These are phyloP conservation scores for Yarrowia phangngaensis DNA, from an alignment of 805 yeast genomes.

Conservation along the genomic window DNA sequence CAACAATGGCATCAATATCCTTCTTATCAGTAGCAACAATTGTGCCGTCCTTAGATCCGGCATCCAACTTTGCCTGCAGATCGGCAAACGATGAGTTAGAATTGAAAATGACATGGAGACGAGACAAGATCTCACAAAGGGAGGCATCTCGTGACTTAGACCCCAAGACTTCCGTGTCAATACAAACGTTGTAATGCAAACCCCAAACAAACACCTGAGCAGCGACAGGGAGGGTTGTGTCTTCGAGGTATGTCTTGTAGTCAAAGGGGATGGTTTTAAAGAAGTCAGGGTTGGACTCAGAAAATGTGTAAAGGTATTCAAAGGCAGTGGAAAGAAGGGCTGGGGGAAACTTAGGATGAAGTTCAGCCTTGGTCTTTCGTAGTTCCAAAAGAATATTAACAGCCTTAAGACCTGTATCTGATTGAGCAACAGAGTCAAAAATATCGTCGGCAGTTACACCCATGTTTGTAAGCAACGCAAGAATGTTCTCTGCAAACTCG, in stretches of 20 bases:
- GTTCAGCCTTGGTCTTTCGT: conserved; percentile 24
- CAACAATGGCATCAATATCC: conserved; percentile 29
- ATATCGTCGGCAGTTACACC: conserved; percentile 63
- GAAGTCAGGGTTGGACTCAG: conserved; percentile 35
- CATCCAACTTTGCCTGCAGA: conserved; percentile 26
- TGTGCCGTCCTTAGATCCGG: conserved; percentile 30
- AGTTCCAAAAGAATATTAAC: conserved; percentile 27
- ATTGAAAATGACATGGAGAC: conserved; percentile 27
- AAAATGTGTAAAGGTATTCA: conserved; percentile 37
- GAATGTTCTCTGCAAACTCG: conserved; percentile 68
- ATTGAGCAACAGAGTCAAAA: conserved; percentile 42
- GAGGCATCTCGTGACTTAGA: conserved; percentile 26
- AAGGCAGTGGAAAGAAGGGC: conserved; percentile 12
- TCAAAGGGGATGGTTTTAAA: conserved; percentile 27
- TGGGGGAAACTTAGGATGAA: conserved; percentile 15
- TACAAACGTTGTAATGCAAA: conserved; percentile 33
- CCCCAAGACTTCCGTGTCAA: conserved; percentile 27
- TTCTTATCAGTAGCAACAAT: conserved; percentile 31
- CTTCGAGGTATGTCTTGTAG: conserved; percentile 10
- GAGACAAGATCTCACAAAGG: conserved; percentile 28
- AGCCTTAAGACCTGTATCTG: conserved; percentile 32
- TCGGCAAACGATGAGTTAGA: conserved; percentile 27
- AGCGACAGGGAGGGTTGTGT: conserved; percentile 13
- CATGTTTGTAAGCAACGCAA: conserved; percentile 64
- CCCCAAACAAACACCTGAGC: conserved; percentile 36